Evolutionary conservation across 129 eudicot genomes (phyloP).

Genomic region (Centella asiatica): DNA sequence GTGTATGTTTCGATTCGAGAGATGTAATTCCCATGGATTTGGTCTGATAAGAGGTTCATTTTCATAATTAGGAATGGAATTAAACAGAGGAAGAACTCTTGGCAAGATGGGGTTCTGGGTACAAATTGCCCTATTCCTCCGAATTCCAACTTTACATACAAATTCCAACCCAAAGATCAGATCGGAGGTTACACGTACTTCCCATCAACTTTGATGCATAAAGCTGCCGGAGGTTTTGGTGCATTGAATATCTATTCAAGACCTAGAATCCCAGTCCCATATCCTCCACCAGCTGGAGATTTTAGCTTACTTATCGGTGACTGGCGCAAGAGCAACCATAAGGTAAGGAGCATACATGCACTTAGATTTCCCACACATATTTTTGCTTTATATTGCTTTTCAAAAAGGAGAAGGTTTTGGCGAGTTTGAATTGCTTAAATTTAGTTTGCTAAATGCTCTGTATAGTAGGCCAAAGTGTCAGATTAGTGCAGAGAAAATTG

Average conservation of each 20-base stretch:
- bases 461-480: neutral
- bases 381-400: neutral
- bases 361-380: neutral
- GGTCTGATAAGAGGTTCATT: conserved; percentile 8
- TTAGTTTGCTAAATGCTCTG: neutral
- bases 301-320: conserved; percentile 82
- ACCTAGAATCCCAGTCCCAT: conserved; percentile 82
- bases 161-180: conserved; percentile 90
- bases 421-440: neutral
- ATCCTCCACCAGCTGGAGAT: conserved; percentile 80
- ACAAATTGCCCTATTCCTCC: conserved; percentile 94
- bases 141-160: conserved; percentile 77
- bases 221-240: conserved; percentile 95
- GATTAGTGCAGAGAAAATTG: too few relatives aligned
- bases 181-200: conserved; percentile 91
- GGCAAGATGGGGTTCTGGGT: conserved; percentile 99
- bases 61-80: conserved; percentile 65
- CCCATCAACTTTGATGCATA: conserved; percentile 84
- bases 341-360: conserved; percentile 44
- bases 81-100: conserved; percentile 89
- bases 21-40: neutral
- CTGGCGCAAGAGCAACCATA: conserved; percentile 75
- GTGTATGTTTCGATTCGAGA: neutral
- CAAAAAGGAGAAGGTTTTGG: neutral
- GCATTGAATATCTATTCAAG: conserved; percentile 78